phyloP scores from a whole-genome alignment of 352 stramenopile genomes.

The Globisporangium uncinulatum region DNA sequence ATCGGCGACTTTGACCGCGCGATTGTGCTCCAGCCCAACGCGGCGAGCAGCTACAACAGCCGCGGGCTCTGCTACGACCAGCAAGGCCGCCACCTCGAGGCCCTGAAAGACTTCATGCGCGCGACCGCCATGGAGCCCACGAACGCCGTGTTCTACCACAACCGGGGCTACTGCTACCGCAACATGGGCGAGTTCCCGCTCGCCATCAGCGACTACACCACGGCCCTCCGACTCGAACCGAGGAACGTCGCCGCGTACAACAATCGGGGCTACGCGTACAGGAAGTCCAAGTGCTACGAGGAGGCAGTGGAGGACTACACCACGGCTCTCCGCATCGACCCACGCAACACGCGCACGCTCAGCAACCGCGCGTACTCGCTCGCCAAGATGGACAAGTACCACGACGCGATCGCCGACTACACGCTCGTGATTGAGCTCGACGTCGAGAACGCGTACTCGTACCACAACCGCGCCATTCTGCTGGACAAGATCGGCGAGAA shows the following conservation, averaged over 20 bases:
- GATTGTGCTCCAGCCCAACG: constrained; percentile 50
- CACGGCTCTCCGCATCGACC: constrained; percentile 60
- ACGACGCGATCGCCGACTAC: constrained; percentile 73
- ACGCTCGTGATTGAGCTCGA: constrained; percentile 64
- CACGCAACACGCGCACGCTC: constrained; percentile 70
- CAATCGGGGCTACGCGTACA: constrained; percentile 80
- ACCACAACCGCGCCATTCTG: constrained; percentile 82
- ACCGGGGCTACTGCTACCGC: constrained; percentile 80
- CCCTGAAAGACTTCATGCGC: constrained; percentile 66
- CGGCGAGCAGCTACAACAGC: constrained; percentile 78
- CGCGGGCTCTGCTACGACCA: constrained; percentile 74
- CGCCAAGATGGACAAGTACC: constrained; percentile 70
- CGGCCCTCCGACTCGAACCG: constrained; percentile 55
- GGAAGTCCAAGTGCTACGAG: constrained; percentile 65
- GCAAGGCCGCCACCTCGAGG: constrained; percentile 49
- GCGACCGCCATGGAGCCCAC: constrained; percentile 57
- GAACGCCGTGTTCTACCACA: constrained; percentile 82
- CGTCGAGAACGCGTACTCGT: constrained; percentile 70
- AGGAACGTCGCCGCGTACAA: constrained; percentile 75
- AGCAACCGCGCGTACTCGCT: constrained; percentile 85
- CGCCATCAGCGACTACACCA: constrained; percentile 62
- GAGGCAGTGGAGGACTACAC: constrained; percentile 74
- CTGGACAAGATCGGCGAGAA: constrained; percentile 62
- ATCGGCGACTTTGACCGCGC: constrained; percentile 67
- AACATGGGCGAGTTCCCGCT: constrained; percentile 73